These are phyloP conservation scores for Trichoderma sp. DNA, from an alignment of 2,329 filamentous ascomycete genomes.

Conservation along the genomic window DNA sequence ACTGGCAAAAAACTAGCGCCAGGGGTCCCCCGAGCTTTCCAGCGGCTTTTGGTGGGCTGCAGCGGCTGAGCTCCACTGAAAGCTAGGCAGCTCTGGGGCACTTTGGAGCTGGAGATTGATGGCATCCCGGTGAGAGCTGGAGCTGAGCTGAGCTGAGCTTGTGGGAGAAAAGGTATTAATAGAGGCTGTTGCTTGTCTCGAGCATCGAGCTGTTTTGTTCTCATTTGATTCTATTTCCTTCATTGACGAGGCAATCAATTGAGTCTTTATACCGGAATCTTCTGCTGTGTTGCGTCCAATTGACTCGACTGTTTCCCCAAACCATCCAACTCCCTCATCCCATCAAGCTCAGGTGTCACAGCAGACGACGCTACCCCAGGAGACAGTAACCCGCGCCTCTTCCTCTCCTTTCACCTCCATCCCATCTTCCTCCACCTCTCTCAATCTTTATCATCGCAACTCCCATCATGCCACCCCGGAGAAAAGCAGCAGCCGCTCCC, in stretches of 20 bases:
- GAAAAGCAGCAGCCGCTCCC: conserved; percentile 28
- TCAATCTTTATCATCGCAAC: too few species aligned
- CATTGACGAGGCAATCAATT: conserved; percentile 19
- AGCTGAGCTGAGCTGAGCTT: background rate
- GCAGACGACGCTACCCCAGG: background rate
- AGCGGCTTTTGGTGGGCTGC: conserved; percentile 11
- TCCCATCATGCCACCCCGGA: conserved; percentile 20
- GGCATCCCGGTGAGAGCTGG: background rate
- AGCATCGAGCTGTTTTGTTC: conserved; percentile 3
- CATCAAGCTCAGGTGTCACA: too few species aligned
- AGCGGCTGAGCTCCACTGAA: conserved; percentile 11
- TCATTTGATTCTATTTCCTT: background rate
- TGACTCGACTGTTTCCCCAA: background rate
- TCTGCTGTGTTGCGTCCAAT: background rate
- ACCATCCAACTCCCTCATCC: background rate
- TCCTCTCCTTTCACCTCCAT: background rate
- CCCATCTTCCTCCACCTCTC: background rate
- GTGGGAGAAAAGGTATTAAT: conserved; percentile 5
- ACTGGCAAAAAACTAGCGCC: background rate
- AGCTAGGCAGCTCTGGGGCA: conserved; percentile 14
- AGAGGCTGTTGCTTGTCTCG: background rate
- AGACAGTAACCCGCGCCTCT: background rate
- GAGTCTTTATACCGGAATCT: background rate
- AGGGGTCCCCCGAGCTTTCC: background rate
- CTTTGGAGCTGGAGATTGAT: background rate